Conservation (phyloP, 2,329 filamentous ascomycete species). For the Akanthomyces uredinophilus region DNA sequence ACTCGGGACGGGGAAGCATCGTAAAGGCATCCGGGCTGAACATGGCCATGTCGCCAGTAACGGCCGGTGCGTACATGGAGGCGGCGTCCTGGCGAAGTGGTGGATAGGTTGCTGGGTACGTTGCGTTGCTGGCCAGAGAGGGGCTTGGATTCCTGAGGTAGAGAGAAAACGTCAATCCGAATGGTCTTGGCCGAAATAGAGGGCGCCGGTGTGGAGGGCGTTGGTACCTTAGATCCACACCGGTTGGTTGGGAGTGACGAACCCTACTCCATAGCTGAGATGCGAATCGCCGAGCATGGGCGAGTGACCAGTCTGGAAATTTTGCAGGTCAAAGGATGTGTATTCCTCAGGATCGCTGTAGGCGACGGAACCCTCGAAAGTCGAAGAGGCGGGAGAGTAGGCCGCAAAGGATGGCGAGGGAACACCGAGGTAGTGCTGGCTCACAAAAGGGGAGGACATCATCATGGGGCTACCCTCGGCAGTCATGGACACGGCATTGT, state of each 20-base stretch:
- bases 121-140: conserved; percentile 36
- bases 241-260: conserved; percentile 58
- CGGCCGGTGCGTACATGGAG: conserved; percentile 31
- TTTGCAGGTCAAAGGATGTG: conserved; percentile 42
- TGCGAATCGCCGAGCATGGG: conserved; percentile 41
- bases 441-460: conserved; percentile 50
- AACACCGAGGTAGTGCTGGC: conserved; percentile 56
- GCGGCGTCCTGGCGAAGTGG: conserved; percentile 37
- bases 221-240: conserved; percentile 50
- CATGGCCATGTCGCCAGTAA: conserved; percentile 35
- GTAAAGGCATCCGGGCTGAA: conserved; percentile 35
- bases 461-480: conserved; percentile 50
- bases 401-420: conserved; percentile 57
- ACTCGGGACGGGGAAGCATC: conserved; percentile 43
- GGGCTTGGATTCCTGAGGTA: conserved; percentile 39
- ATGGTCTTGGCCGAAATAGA: conserved; percentile 35
- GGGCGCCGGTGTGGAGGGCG: conserved; percentile 35
- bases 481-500: conserved; percentile 41
- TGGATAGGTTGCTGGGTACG: conserved; percentile 40
- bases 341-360: conserved; percentile 61
- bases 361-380: conserved; percentile 55
- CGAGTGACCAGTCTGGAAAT: conserved; percentile 40
- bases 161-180: conserved; percentile 48
- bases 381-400: conserved; percentile 60
- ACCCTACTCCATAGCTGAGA: conserved; percentile 46